These are phyloP conservation scores for Solanum medicagineum DNA, from an alignment of 257 asterid species.

Conservation along the genomic window DNA sequence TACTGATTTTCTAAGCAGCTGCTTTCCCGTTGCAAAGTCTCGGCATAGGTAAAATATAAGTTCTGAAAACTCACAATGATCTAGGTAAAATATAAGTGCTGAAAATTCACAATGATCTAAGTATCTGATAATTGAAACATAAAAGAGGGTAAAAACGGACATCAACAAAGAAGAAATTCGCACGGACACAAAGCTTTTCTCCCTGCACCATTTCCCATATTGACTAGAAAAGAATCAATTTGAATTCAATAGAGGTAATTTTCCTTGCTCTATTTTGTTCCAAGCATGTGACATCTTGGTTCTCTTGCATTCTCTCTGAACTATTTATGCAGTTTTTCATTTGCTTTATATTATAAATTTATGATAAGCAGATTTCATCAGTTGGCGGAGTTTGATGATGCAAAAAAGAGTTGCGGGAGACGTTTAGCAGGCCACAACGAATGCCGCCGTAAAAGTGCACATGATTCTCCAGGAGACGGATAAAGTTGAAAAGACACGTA, in stretches of 20 bases:
- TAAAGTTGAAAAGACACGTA: neutral
- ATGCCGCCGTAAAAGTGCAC: constrained; percentile 79
- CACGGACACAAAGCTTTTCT: neutral
- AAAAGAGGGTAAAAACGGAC: neutral
- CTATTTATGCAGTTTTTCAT: neutral
- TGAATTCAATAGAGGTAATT: neutral
- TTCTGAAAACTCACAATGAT: neutral
- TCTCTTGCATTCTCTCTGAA: neutral
- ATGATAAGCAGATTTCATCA: constrained; percentile 64
- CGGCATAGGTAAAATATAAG: neutral
- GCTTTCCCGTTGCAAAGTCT: neutral
- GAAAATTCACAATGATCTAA: neutral
- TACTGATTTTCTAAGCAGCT: neutral
- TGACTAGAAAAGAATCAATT: neutral
- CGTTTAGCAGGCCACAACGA: constrained; percentile 89
- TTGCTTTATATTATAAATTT: neutral
- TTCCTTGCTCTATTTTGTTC: neutral
- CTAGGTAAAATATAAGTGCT: neutral
- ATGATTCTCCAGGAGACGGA: constrained; percentile 44
- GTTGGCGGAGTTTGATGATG: constrained; percentile 64
- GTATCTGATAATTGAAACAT: neutral
- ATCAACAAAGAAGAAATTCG: neutral
- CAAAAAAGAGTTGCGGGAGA: constrained; percentile 81
- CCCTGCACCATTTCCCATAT: neutral
- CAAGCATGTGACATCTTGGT: neutral